Conservation (phyloP, 768 basidiomycete genomes). For the Termitomyces titanicus region DNA sequence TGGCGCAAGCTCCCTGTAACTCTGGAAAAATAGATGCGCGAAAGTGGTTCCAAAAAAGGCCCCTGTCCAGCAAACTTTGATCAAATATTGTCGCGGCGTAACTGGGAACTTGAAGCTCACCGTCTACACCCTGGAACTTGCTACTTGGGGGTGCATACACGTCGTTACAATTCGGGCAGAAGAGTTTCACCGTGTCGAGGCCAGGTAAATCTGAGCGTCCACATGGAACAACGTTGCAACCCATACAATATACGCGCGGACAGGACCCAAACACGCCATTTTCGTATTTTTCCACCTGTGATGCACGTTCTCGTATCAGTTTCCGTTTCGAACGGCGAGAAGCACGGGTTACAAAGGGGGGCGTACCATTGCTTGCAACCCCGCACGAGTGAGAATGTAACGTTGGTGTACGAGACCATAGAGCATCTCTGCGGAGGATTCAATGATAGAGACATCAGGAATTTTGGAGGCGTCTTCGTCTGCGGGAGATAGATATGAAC, state of each 20-base stretch:
- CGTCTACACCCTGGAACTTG: slow-evolving; percentile 94
- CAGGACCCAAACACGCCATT: slow-evolving; percentile 87
- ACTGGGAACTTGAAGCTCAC: slow-evolving; percentile 41
- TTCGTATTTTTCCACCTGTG: slow-evolving; percentile 95
- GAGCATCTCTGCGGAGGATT: slow-evolving; percentile 94
- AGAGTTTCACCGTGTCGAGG: slow-evolving; percentile 95
- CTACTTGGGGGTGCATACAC: slow-evolving; percentile 95
- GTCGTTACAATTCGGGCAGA: slow-evolving; percentile 97
- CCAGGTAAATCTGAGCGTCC: slow-evolving; percentile 96
- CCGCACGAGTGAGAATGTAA: slow-evolving; percentile 92
- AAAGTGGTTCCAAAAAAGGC: slow-evolving; percentile 99
- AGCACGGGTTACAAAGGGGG: slow-evolving; percentile 18
- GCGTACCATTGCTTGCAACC: slow-evolving; percentile 90
- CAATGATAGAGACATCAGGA: slow-evolving; percentile 97
- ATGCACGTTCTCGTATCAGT: slow-evolving; percentile 9
- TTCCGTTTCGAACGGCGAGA: slow-evolving; percentile 4
- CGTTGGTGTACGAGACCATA: slow-evolving; percentile 98
- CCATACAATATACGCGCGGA: slow-evolving; percentile 91
- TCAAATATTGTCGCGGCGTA: slow-evolving; percentile 7
- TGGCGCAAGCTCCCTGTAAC: slow-evolving; percentile 91
- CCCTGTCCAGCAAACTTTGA: slow-evolving; percentile 41
- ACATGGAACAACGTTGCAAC: slow-evolving; percentile 88
- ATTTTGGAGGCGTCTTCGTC: slow-evolving; percentile 95
- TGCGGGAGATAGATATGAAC: slow-evolving; percentile 20
- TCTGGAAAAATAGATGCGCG: slow-evolving; percentile 96